A percentile compares a stretch with the other conserved stretches of the same genome.
Evolutionary conservation across 1,284 basidiomycete species (phyloP).

Genomic region (Tylopilus orsonianus): DNA sequence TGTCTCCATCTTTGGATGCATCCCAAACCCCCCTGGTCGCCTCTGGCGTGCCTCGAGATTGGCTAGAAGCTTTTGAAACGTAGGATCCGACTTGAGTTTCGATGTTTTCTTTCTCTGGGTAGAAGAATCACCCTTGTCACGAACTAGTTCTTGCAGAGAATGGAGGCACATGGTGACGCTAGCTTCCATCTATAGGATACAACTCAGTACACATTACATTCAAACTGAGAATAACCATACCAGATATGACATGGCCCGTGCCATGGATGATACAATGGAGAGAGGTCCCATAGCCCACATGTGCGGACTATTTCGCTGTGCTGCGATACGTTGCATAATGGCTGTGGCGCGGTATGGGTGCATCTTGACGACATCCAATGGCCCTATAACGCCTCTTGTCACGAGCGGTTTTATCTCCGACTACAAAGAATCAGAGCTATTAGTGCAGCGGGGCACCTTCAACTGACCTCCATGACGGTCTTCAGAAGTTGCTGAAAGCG

Average conservation of each 20-base stretch:
- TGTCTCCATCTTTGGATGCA: constrained; percentile 94
- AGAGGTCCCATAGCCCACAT: constrained; percentile 45
- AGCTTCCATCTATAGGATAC: constrained; percentile 85
- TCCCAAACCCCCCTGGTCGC: constrained; percentile 47
- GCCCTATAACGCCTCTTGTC: constrained; percentile 31
- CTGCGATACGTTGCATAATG: constrained; percentile 54
- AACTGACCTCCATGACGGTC: constrained; percentile 70
- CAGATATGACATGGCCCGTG: constrained; percentile 79
- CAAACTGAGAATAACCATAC: constrained; percentile 42
- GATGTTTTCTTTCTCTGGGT: constrained; percentile 38
- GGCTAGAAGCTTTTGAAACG: constrained; percentile 60
- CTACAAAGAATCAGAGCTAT: constrained; percentile 31
- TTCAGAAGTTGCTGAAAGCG: constrained; percentile 58
- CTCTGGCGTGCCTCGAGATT: constrained; percentile 61
- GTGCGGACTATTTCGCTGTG: constrained; percentile 43
- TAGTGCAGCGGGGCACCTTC: background rate
- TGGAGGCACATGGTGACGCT: constrained; percentile 79
- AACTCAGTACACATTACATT: constrained; percentile 1
- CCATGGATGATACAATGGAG: constrained; percentile 53
- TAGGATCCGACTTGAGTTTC: constrained; percentile 52
- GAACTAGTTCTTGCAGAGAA: constrained; percentile 47
- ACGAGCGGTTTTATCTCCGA: constrained; percentile 39
- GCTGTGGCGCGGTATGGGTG: constrained; percentile 36
- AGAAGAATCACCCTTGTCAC: constrained; percentile 39
- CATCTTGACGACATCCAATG: constrained; percentile 36